Evolutionary conservation across 148 eudicot genomes (phyloP), one percentile per base, ranked within the genome.

Genomic region (Cornus controversa): DNA sequence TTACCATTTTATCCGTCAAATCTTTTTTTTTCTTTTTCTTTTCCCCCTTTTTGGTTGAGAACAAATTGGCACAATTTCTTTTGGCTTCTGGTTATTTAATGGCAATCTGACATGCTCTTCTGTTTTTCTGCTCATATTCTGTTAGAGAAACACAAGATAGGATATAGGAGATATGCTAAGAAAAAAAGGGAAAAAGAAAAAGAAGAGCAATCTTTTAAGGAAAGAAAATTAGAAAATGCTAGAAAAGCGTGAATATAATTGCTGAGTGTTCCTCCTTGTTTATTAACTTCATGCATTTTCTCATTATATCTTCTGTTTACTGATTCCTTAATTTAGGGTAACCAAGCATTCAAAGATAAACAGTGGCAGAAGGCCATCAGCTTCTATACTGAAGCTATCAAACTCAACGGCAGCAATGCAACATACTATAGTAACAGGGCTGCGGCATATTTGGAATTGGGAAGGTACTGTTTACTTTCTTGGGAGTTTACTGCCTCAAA

Each of bases 391-490:
- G 99, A 96, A 84, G 99, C 99, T 73, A 89, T 96, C 75, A 96
- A 92, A 82, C 90, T 96, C 31, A 84, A 81, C 78, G 81, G 87
- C 74, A 89, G 65, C 66, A 96, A 84, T 86, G 91, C 99, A 81
- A 93, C 99, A 67, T 96, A 88, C 68, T 92, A 84, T 77, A 89
- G 90, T 78, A 96, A 96, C 71, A 86, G 99, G 79, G 97, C 98
- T 76, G 93, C 93, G 45, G 99, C 94, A 57, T 84, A 87, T 85
- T 78, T 96, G 77, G 99, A 93, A 84, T 70, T 86, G 78, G 72
- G 88, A 65, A 91, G 94, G 99, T 93, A 87, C 24, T 26, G 11
- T 15, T 57, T 27, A 37, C 67, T 34, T 76, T 26, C 73, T 68
- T 80, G 57, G 6, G 1, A 47, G 66, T 75, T 64, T 60, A 69